Evolutionary conservation across 2,329 filamentous ascomycete species (phyloP), one percentile per base, ranked within the genome.

Genomic region (Trichoderma sp.): DNA sequence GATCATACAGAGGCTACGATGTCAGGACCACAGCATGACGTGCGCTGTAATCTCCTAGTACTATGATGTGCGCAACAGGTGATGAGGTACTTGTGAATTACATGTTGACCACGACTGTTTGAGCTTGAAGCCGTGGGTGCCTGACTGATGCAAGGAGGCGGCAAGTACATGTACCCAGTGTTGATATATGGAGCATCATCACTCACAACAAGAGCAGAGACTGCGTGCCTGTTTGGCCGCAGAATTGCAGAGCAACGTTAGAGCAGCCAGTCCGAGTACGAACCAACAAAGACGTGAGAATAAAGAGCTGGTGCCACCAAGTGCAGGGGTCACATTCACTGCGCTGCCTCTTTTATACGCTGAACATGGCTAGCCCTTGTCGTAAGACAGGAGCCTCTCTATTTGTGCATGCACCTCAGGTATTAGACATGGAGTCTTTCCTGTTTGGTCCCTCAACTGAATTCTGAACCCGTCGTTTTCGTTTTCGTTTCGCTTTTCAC

Each of bases 391-490:
- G 16, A 43, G 37, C 52, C 43, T 32, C 11, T 54, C 34, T 55
- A 43, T 26, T 26, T 26, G 26, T 26, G 26, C 32, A 14, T 14
- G 32, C 32, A 14, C 39, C 39, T 43, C 18, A 49, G 13, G 46
- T 21, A 24, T 24, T 49, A 49, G 46, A 49, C 46, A 51, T 43
- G 39, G 39, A 18, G 24, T 46, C 16, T 30, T 32, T 8, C 61
- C 51, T 34, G 26, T 14, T 49, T 30, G 46, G 11, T 3, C 16
- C 46, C 5, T 24, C 58, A 28, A 37, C 21, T 43, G 21, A 16
- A 51, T 32, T 37, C 21, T 39, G 21, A 11, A 51, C 26, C 6
- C n/a, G 18, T 66, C 64, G 64, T 66, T 59, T 66, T 66, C 64
- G 64, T 66, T 66, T 66, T 66, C 64, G 64, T 26, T 30, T 58